phyloP scores from a whole-genome alignment of 371 early-diverging fungal species.

The Nematocida sp. region DNA sequence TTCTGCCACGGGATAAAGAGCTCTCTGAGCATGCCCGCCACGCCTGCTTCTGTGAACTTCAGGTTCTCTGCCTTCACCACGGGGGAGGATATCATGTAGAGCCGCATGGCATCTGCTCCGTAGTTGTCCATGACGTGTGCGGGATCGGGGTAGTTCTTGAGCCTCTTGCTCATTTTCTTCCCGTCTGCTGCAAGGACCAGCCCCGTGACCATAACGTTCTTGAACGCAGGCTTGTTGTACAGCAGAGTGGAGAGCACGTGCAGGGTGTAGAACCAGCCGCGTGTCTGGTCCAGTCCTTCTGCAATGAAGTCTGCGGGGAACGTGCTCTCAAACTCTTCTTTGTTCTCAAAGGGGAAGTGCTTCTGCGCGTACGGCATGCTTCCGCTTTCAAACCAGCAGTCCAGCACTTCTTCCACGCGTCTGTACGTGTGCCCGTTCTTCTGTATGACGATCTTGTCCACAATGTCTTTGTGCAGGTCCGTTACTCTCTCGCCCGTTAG shows the following conservation, averaged over 20 bases:
- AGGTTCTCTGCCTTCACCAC: constrained; percentile 94
- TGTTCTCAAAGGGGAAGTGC: constrained; percentile 81
- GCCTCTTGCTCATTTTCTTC: constrained; percentile 98
- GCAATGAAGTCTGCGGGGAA: constrained; percentile 99
- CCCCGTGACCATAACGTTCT: constrained; percentile 97
- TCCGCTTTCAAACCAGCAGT: constrained; percentile 97
- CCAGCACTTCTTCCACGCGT: constrained; percentile 94
- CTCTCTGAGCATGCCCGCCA: constrained; percentile 83
- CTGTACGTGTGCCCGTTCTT: constrained; percentile 71
- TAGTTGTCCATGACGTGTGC: constrained; percentile 74
- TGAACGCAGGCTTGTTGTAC: constrained; percentile 91
- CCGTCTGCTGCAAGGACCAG: constrained; percentile 95
- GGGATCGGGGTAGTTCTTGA: constrained; percentile 99
- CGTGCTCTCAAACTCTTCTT: constrained; percentile 68
- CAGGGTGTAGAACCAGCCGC: constrained; percentile 99
- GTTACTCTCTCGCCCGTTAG: constrained; percentile 67
- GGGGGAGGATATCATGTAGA: constrained; percentile 95
- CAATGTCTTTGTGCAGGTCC: constrained; percentile 91
- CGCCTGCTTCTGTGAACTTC: constrained; percentile 92
- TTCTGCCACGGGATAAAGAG: constrained; percentile 98
- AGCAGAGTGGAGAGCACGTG: constrained; percentile 94
- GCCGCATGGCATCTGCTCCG: constrained; percentile 91
- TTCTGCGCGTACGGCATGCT: constrained; percentile 99
- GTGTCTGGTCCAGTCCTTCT: constrained; percentile 98
- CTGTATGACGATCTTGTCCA: constrained; percentile 91